Evolutionary conservation across 2,329 filamentous ascomycete species (phyloP), one percentile per base, ranked within the genome.

Genomic region (Ciborinia camelliae): DNA sequence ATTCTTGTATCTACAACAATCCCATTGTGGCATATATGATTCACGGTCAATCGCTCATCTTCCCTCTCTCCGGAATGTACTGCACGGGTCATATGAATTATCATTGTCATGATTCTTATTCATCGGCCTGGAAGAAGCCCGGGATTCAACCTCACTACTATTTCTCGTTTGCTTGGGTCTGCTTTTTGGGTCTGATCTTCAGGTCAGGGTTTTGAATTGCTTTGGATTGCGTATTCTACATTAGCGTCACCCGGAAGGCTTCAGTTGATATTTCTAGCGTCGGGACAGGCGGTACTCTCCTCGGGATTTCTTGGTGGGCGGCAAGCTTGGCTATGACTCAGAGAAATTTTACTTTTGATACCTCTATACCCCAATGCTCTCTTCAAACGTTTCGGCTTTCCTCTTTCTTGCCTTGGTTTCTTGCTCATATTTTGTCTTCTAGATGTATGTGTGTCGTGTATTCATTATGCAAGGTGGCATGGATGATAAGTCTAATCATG

Each of bases 321-420:
- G 53, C 39, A 57, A n/a, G 53, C 53, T 57, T 57, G 53, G 39
- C 53, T 57, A 57, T 43, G 53, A 30, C 53, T 57, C 43, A 32
- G 39, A 57, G 26, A 43, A 43, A 43, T 43, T 57, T 41, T 28
- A 57, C 39, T 57, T 30, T 43, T 57, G 53, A 57, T 57, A 57
- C 53, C 53, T 30, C 37, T 43, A 57, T 57, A 57, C 53, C 37
- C 53, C n/a, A 57, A 57, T 57, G 18, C 53, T 57, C 43, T 32
- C 32, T 57, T 57, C 37, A 43, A 32, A 3, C 39, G 28, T n/a
- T 28, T 43, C 20, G 23, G 26, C 23, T 9, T 39, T 23, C 12
- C 28, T 37, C 12, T 37, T 26, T 18, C 1, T n/a, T n/a, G 12
- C 8, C 9, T 43, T 15, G 12, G 8, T 41, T 57, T 57, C 20